Conservation (phyloP, 768 basidiomycete genomes). For the Macrolepiota dolichaula region DNA sequence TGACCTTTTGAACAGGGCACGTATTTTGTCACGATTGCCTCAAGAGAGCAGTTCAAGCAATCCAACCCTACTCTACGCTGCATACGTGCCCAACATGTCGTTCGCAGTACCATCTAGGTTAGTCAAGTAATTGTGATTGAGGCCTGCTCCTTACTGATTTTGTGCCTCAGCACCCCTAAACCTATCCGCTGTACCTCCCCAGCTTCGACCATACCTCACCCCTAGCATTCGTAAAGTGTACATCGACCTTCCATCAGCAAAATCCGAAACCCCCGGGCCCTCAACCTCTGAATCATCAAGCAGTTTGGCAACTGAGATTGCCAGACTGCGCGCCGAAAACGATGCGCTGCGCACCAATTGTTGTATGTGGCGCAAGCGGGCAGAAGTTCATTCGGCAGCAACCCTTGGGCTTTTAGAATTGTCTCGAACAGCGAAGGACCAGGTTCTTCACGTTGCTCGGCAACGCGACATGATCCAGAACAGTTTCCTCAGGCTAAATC, state of each 20-base stretch:
- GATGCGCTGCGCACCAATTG: constrained; percentile 38
- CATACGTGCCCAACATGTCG: constrained; percentile 61
- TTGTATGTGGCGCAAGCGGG: constrained; percentile 44
- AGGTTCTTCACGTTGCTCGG: constrained; percentile 33
- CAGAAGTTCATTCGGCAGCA: constrained; percentile 46
- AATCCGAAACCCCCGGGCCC: constrained; percentile 14
- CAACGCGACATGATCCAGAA: constrained; percentile 33
- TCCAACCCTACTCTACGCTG: constrained; percentile 40
- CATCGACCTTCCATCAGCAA: constrained; percentile 32
- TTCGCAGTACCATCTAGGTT: constrained; percentile 52
- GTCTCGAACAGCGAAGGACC: constrained; percentile 36
- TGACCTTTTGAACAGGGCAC: constrained; percentile 40
- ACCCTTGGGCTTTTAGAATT: constrained; percentile 44
- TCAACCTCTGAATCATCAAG: not conserved
- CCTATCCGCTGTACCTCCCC: constrained; percentile 46
- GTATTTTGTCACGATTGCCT: constrained; percentile 65
- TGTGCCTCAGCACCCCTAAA: constrained; percentile 40
- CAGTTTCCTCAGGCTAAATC: constrained; percentile 12
- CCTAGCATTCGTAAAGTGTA: constrained; percentile 57
- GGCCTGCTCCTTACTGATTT: not conserved
- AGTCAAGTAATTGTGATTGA: constrained; percentile 14
- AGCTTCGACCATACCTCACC: constrained; percentile 54
- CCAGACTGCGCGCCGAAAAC: constrained; percentile 42
- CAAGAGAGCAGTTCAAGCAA: constrained; percentile 42
- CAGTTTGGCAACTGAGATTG: constrained; percentile 29